Conservation (phyloP, 345 rosid genomes). For the Erysimum cheiranthoides region DNA sequence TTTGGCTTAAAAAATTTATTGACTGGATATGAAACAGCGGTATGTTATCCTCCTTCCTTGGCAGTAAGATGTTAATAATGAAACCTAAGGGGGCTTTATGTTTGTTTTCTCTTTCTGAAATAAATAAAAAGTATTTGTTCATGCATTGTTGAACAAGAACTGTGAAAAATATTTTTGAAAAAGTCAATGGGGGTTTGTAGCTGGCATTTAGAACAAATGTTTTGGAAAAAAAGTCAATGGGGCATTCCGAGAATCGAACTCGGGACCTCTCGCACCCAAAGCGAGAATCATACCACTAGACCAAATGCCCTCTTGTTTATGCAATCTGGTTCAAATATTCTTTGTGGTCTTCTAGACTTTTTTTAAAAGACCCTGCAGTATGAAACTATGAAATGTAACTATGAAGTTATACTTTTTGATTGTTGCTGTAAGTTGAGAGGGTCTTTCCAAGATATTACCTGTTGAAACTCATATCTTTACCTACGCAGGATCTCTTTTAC, state of each 20-base stretch:
- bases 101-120: neutral
- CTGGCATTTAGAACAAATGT: no score
- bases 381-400: neutral
- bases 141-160: neutral
- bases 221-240: constrained; percentile 24
- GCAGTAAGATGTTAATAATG: neutral
- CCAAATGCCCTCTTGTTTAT: constrained; percentile 54
- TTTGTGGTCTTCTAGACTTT: neutral
- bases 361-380: neutral
- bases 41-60: neutral
- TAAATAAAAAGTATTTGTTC: neutral
- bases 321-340: neutral
- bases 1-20: neutral
- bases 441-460: neutral
- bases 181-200: no score
- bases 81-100: neutral
- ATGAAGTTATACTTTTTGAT: neutral
- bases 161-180: neutral
- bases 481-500: neutral
- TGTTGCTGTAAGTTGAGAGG: neutral
- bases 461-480: neutral
- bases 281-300: constrained; percentile 92
- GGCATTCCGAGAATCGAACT: constrained; percentile 76
- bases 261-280: constrained; percentile 89
- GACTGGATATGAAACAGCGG: neutral